Conservation (phyloP, 352 stramenopile genomes). For the Globisporangium carolinianum region DNA sequence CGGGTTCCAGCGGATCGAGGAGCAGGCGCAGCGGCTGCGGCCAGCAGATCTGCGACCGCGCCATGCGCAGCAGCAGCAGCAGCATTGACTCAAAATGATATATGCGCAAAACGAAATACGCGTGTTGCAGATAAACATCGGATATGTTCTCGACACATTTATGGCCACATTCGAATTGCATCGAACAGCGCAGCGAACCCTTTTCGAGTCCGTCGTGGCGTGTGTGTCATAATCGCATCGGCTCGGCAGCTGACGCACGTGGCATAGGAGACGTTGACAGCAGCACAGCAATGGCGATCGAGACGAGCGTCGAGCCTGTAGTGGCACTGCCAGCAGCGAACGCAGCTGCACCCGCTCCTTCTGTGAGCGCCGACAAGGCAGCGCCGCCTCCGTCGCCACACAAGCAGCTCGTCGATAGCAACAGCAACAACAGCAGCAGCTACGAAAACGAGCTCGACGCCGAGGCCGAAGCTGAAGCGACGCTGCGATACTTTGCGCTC, state of each 20-base stretch:
- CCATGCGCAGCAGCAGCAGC: constrained; percentile 8
- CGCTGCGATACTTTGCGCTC: constrained; percentile 27
- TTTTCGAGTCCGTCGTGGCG: no score
- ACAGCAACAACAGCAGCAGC: constrained; percentile 8
- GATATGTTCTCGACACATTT: no score
- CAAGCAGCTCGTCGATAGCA: background rate
- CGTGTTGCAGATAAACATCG: background rate
- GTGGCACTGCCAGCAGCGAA: background rate
- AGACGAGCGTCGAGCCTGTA: constrained; percentile 16
- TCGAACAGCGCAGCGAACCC: no score
- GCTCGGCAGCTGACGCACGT: background rate
- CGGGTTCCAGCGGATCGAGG: constrained; percentile 78
- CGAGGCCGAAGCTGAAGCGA: constrained; percentile 39
- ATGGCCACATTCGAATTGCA: no score
- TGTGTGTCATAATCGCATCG: constrained; percentile 10
- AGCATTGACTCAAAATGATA: background rate
- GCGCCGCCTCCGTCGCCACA: background rate
- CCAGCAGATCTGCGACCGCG: constrained; percentile 21
- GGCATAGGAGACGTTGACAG: background rate
- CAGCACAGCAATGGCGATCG: constrained; percentile 17
- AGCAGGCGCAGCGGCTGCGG: constrained; percentile 29
- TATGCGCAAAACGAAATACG: no score
- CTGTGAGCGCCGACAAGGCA: background rate
- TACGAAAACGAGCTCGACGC: constrained; percentile 19
- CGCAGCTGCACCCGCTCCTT: background rate